Conservation (phyloP, 73 alveolate genomes). For the Paramecium sexaurelia region DNA sequence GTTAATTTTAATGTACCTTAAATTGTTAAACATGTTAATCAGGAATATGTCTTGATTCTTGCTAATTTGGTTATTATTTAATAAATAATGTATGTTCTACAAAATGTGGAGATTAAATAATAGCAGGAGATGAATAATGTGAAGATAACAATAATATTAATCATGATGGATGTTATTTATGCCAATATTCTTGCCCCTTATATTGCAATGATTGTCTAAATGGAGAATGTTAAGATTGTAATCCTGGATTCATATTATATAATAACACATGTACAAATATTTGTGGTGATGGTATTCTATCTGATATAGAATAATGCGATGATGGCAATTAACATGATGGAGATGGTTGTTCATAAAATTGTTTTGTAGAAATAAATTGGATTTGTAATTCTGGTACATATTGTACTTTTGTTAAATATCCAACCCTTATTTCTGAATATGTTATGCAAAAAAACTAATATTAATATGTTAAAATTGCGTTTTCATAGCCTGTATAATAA, state of each 20-base stretch:
- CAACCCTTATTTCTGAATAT: not conserved
- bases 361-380: constrained; percentile 2
- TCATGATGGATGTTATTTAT: not conserved
- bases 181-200: not conserved
- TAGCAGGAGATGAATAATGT: not conserved
- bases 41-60: not conserved
- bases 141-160: not conserved
- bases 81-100: constrained; percentile 5
- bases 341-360: not conserved
- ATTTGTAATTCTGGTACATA: not conserved
- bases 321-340: not conserved
- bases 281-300: not conserved
- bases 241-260: not conserved
- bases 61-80: not conserved
- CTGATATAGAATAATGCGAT: not conserved
- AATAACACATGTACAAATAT: not conserved
- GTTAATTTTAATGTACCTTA: not conserved
- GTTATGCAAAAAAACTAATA: not conserved
- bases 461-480: not conserved
- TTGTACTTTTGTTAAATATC: not conserved
- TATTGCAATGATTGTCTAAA: not conserved
- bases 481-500: not conserved
- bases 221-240: not conserved
- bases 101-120: not conserved
- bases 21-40: not conserved